Conservation (phyloP, 305 asterid species). For the Fraxinus platypoda region DNA sequence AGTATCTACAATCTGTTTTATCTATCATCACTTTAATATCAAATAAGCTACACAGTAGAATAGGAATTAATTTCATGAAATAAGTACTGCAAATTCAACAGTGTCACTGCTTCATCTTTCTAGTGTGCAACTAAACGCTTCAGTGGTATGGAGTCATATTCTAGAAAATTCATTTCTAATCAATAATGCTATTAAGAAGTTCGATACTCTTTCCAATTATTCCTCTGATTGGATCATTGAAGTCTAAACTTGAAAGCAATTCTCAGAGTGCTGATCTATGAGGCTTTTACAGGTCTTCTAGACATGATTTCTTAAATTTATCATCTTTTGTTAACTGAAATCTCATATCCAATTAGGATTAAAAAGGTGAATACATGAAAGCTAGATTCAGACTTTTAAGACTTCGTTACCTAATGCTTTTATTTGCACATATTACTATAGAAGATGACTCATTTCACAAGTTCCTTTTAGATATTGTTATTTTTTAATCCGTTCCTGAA, state of each 20-base stretch:
- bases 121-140: no score
- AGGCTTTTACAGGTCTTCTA: not conserved
- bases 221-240: not conserved
- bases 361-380: not conserved
- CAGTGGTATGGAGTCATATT: no score
- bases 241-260: not conserved
- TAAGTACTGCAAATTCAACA: not conserved
- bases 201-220: not conserved
- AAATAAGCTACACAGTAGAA: not conserved
- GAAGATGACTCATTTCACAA: not conserved
- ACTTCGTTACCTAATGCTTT: not conserved
- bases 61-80: not conserved
- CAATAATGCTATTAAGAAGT: not conserved
- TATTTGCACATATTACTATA: not conserved
- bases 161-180: no score
- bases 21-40: not conserved
- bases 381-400: not conserved
- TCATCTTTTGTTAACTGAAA: not conserved
- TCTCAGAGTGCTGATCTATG: not conserved
- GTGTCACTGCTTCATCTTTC: not conserved
- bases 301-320: not conserved
- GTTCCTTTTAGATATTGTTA: not conserved
- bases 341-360: not conserved
- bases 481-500: not conserved
- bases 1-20: not conserved